Conservation (phyloP, 2,329 filamentous ascomycete genomes). For the Polytolypa hystricis region DNA sequence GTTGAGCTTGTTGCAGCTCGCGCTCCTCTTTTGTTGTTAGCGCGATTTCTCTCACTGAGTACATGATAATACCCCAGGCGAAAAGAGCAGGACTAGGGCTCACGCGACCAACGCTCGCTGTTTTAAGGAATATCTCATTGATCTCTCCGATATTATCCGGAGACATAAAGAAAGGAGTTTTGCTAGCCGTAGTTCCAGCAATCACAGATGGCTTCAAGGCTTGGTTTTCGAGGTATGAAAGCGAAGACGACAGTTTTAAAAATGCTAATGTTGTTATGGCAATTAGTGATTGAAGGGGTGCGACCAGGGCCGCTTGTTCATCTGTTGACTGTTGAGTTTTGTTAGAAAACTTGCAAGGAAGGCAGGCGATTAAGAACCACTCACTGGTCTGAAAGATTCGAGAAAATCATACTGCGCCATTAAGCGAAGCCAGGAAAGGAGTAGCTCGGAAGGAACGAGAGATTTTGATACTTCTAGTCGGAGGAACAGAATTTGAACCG, state of each 20-base stretch:
- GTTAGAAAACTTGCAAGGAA: conserved; percentile 12
- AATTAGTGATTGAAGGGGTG: conserved; percentile 58
- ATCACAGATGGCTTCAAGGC: conserved; percentile 14
- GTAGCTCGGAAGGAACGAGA: conserved; percentile 47
- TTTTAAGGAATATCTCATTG: conserved; percentile 57
- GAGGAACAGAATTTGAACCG: conserved; percentile 62
- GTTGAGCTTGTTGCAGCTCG: conserved; percentile 32
- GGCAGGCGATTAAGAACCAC: conserved; percentile 20
- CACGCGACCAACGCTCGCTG: conserved; percentile 45
- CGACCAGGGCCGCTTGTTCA: conserved; percentile 26
- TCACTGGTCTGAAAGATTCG: conserved; percentile 48
- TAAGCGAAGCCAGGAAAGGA: conserved; percentile 64
- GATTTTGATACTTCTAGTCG: conserved; percentile 49
- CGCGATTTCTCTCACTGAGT: conserved; percentile 55
- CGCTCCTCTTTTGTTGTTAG: conserved; percentile 48
- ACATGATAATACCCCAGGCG: conserved; percentile 68
- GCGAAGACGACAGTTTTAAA: conserved; percentile 54
- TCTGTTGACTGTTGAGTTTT: conserved; percentile 25
- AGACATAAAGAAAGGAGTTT: conserved; percentile 55
- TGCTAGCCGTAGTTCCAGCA: conserved; percentile 14
- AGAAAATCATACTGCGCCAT: conserved; percentile 61
- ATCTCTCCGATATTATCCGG: conserved; percentile 60
- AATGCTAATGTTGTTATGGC: conserved; percentile 61
- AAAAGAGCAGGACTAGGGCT: conserved; percentile 65
- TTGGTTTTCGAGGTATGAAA: conserved; percentile 37